These are phyloP conservation scores for Calycina herbarum DNA, from an alignment of 2,329 filamentous ascomycete genomes.

Conservation along the genomic window DNA sequence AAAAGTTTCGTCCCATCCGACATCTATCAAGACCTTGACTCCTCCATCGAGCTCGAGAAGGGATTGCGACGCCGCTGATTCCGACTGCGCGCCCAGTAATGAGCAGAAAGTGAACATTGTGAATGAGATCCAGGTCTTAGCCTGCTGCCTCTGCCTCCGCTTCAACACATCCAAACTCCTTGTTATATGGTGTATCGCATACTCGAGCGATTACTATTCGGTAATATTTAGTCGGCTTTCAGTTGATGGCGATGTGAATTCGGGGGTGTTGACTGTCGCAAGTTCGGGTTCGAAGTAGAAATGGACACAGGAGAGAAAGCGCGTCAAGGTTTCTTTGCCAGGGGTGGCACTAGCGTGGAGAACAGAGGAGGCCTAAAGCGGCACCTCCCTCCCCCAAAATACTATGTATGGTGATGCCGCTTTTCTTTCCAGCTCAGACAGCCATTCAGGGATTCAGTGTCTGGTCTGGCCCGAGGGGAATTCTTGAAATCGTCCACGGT, in stretches of 20 bases:
- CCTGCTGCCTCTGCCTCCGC: constrained; percentile 3
- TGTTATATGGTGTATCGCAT: constrained; percentile 2
- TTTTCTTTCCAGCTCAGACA: background rate
- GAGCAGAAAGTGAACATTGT: constrained; percentile 95
- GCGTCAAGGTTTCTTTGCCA: constrained; percentile 5
- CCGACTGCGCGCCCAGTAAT: constrained; percentile 85
- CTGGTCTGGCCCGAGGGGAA: constrained; percentile 3
- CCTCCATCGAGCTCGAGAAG: constrained; percentile 94
- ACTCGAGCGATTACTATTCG: background rate
- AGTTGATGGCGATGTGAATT: background rate
- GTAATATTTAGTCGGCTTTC: background rate
- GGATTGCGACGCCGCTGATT: constrained; percentile 88
- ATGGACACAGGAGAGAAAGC: background rate
- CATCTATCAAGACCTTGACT: constrained; percentile 90
- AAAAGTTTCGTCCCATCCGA: constrained; percentile 95
- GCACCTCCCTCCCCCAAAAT: background rate
- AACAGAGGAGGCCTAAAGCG: background rate
- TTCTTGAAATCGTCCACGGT: constrained; percentile 15
- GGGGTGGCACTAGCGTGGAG: background rate
- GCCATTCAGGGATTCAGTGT: background rate
- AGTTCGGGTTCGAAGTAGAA: background rate
- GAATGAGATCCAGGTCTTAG: background rate
- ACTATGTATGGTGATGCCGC: background rate
- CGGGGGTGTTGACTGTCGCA: background rate
- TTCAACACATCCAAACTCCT: constrained; percentile 15